Evolutionary conservation across 2,329 filamentous ascomycete genomes (phyloP).

Genomic region (Beauveria sp.): DNA sequence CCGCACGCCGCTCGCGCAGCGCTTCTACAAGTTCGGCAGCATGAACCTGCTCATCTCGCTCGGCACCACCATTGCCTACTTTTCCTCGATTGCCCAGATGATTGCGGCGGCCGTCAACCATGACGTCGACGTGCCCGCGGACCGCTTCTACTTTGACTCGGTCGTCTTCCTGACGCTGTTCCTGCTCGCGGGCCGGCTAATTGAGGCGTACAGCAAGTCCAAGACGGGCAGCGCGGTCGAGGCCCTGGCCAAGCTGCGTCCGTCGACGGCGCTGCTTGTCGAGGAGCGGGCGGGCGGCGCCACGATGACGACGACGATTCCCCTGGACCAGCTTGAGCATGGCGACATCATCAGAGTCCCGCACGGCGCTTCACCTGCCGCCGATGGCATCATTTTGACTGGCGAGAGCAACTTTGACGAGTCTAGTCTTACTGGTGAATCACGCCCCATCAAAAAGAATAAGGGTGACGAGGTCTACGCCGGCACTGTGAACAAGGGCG

Average conservation of each 20-base stretch:
- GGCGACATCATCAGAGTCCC: constrained; percentile 69
- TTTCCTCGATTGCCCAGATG: constrained; percentile 73
- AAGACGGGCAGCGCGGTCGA: constrained; percentile 82
- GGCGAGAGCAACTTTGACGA: constrained; percentile 73
- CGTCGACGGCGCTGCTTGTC: constrained; percentile 67
- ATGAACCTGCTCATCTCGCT: constrained; percentile 94
- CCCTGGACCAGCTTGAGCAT: constrained; percentile 65
- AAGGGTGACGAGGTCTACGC: constrained; percentile 59
- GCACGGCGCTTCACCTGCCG: constrained; percentile 76
- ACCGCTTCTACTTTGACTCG: constrained; percentile 76
- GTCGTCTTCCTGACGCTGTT: constrained; percentile 90
- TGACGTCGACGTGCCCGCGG: constrained; percentile 30
- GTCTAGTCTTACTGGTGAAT: constrained; percentile 79
- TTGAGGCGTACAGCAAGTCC: constrained; percentile 87
- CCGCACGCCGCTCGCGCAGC: constrained; percentile 60
- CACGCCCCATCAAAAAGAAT: constrained; percentile 56
- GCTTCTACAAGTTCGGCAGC: constrained; percentile 89
- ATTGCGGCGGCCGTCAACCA: constrained; percentile 50
- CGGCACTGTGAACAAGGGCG: constrained; percentile 66
- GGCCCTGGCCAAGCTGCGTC: constrained; percentile 68
- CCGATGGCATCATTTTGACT: constrained; percentile 62
- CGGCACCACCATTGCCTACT: constrained; percentile 80
- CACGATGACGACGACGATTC: constrained; percentile 32
- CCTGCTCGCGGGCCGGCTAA: constrained; percentile 63
- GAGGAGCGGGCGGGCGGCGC: constrained; percentile 32